Base-by-base conservation (phyloP, 2,329 filamentous ascomycete species). In the Ilyonectria robusta region DNA sequence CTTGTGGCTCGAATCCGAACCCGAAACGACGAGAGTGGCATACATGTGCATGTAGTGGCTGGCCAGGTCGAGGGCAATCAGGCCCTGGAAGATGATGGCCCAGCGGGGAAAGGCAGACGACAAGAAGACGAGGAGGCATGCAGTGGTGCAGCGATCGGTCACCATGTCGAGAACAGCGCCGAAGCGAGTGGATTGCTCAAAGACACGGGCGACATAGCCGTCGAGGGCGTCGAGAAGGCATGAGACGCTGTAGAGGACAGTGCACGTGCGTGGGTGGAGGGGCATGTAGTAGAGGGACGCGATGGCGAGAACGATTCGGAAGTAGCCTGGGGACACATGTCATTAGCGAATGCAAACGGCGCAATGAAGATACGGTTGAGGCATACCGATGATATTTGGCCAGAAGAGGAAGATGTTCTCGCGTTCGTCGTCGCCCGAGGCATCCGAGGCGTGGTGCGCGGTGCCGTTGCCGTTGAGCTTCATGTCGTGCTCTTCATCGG, bases 31-130 rank as follows among this genome's bases (percentile, higher is more conserved):
- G 77, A 98, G 85, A 1, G 94, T 97, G 13, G 95, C 94, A 80
- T 97, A 98, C 96, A 99, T 99, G 84, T 99, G 96, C 86, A 98
- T 95, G 80, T 98, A 99, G 82, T 99, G 96, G 80, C 94, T 97
- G 31, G 96, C 93, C 71, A 99, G 88, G 82, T 99, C 96, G 76
- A 99, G 84, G 62, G 92, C 93, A 81, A 99, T 97, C 78, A 99
- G 84, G 50, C 92, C 90, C 85, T 99, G 96, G 87, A 99, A 99
- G 66, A 98, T 78, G 74, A 98, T 94, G 71, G 94, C 91, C 92
- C 94, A 98, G 64, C 95, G 90, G 5, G 96, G 96, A 84, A 97
- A 99, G 21, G 96, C 96, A 15, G 94, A 97, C 46, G 94, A 94
- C 69, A 99, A 84, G 85, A 98, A 99, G 57, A 98, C 95, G 55